Conservation (phyloP, 2,329 filamentous ascomycete genomes). For the Fusarium illudens region DNA sequence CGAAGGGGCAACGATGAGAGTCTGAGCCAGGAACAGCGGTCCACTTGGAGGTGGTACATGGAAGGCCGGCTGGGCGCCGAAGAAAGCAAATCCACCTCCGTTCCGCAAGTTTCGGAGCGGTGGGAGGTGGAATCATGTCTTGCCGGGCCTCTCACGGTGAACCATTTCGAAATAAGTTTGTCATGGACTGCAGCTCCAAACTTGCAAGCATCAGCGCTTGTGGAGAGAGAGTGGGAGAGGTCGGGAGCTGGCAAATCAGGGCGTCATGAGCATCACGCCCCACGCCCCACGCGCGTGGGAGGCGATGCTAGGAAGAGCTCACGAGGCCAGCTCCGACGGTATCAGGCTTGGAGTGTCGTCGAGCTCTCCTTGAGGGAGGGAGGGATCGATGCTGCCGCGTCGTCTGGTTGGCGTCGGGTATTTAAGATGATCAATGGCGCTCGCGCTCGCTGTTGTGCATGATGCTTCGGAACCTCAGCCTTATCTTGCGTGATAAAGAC, state of each 20-base stretch:
- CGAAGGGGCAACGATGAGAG: constrained; percentile 22
- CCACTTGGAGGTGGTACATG: constrained; percentile 25
- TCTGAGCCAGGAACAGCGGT: constrained; percentile 32
- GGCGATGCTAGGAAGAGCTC: constrained; percentile 34
- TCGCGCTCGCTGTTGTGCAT: constrained; percentile 11
- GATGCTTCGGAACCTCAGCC: constrained; percentile 27
- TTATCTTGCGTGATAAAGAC: constrained; percentile 31
- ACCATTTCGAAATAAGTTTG: constrained; percentile 42
- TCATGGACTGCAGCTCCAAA: constrained; percentile 39
- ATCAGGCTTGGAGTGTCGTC: background rate
- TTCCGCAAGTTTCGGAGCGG: constrained; percentile 24
- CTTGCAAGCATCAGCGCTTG: constrained; percentile 40
- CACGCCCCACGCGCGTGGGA: constrained; percentile 43
- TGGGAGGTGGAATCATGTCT: constrained; percentile 19
- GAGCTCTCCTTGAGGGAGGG: background rate
- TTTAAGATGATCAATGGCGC: constrained; percentile 22
- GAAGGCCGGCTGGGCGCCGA: constrained; percentile 19
- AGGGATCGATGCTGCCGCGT: background rate
- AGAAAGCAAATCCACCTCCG: constrained; percentile 18
- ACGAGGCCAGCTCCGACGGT: constrained; percentile 32
- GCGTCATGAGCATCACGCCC: constrained; percentile 33
- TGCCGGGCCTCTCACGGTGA: constrained; percentile 34
- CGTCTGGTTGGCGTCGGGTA: constrained; percentile 4
- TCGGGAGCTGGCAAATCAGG: constrained; percentile 40
- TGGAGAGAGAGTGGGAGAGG: constrained; percentile 43